Conservation (phyloP, 441 rosid genomes). For the Populus hybrid region DNA sequence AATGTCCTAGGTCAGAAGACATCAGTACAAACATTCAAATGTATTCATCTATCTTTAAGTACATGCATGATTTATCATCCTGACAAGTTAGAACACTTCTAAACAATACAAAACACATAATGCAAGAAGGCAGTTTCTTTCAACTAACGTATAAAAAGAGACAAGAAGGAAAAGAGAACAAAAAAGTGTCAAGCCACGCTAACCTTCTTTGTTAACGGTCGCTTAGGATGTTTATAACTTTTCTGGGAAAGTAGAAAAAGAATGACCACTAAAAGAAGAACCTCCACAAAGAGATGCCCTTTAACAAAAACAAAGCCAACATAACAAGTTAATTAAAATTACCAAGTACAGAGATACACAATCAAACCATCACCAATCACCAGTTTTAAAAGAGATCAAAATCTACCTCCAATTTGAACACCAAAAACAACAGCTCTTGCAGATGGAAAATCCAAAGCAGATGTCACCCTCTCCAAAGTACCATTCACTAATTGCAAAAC, state of each 20-base stretch:
- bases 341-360: background rate
- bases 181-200: background rate
- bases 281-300: conserved; percentile 86
- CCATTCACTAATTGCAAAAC: conserved; percentile 38
- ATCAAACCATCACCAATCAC: background rate
- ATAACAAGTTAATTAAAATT: conserved; percentile 7
- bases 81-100: background rate
- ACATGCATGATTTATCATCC: background rate
- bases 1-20: background rate
- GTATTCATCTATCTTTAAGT: background rate
- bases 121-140: background rate
- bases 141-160: background rate
- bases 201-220: conserved; percentile 84
- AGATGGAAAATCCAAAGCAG: conserved; percentile 68
- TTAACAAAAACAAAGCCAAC: background rate
- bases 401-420: conserved; percentile 71
- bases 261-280: conserved; percentile 74
- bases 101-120: background rate
- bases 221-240: conserved; percentile 91
- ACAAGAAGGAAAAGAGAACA: background rate
- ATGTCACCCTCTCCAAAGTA: conserved; percentile 47
- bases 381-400: background rate
- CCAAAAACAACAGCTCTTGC: conserved; percentile 86
- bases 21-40: background rate
- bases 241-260: conserved; percentile 71